Evolutionary conservation across 73 alveolate genomes (phyloP).

Genomic region (Symbiodinium pilosum): DNA sequence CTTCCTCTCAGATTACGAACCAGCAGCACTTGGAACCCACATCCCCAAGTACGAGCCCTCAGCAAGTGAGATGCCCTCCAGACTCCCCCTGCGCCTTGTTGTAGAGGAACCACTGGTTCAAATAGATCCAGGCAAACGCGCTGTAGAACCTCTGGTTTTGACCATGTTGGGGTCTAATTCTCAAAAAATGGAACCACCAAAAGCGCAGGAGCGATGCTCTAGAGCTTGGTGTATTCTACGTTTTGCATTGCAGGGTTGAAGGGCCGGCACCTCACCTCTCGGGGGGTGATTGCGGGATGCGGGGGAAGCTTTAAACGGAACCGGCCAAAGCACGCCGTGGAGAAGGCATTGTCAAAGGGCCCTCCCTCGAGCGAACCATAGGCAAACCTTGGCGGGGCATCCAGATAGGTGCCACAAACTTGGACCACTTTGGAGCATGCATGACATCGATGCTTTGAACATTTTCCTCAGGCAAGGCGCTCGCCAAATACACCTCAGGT

Average conservation of each 20-base stretch:
- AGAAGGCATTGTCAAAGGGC: conserved; percentile 43
- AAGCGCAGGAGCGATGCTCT: too few species aligned
- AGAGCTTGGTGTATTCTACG: too few species aligned
- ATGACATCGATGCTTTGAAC: too few species aligned
- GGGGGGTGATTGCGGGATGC: too few species aligned
- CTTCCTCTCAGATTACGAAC: neutral
- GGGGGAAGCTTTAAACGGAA: neutral
- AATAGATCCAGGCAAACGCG: conserved; percentile 91
- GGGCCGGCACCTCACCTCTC: too few species aligned
- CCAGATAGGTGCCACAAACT: too few species aligned
- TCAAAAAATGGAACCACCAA: too few species aligned
- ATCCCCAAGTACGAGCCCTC: too few species aligned
- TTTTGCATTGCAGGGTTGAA: too few species aligned
- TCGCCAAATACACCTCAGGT: neutral
- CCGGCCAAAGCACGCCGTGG: conserved; percentile 1
- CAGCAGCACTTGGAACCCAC: neutral
- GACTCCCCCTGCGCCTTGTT: conserved; percentile 10
- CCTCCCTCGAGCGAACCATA: conserved; percentile 85
- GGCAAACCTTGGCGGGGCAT: conserved; percentile 35
- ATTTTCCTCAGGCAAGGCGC: neutral
- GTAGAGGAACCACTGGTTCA: conserved; percentile 88
- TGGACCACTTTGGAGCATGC: too few species aligned
- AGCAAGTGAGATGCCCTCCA: neutral
- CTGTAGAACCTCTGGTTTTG: conserved; percentile 27
- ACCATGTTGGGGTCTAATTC: too few species aligned